These are phyloP conservation scores for Chaetomiaceae sp. DNA, from an alignment of 2,329 filamentous ascomycete genomes.

Conservation along the genomic window DNA sequence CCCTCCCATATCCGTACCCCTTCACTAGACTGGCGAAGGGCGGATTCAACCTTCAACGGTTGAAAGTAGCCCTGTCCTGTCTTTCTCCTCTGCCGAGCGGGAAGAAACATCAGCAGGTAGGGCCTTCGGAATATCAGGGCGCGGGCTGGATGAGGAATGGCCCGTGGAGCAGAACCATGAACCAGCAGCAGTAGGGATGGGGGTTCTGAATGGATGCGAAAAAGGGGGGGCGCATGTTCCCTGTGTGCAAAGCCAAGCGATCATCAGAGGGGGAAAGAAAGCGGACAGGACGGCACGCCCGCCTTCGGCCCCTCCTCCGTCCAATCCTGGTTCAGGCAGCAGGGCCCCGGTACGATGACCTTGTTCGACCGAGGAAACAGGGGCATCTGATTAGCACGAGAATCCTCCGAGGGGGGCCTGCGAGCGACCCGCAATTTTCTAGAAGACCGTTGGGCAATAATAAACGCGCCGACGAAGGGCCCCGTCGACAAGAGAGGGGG, in stretches of 20 bases:
- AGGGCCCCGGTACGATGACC: conserved; percentile 24
- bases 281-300: conserved; percentile 20
- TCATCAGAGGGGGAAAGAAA: conserved; percentile 10
- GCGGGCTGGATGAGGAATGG: conserved; percentile 19
- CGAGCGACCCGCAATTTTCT: conserved; percentile 42
- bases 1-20: not conserved
- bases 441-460: conserved; percentile 43
- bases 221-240: conserved; percentile 16
- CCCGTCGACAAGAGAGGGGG: conserved; percentile 32
- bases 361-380: conserved; percentile 35
- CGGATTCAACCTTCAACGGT: not conserved
- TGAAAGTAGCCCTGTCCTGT: conserved; percentile 3
- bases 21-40: not conserved
- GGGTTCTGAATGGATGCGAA: conserved; percentile 17
- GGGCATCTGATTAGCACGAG: conserved; percentile 41
- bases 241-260: conserved; percentile 14
- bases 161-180: conserved; percentile 13
- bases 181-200: conserved; percentile 12
- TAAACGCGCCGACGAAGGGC: conserved; percentile 36
- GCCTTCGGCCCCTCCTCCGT: conserved; percentile 23
- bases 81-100: conserved; percentile 22
- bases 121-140: conserved; percentile 16
- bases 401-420: conserved; percentile 42
- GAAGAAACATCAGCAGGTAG: conserved; percentile 18
- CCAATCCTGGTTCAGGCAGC: conserved; percentile 27